Evolutionary conservation across 306 rosid genomes (phyloP).

Genomic region (Comarum palustre): DNA sequence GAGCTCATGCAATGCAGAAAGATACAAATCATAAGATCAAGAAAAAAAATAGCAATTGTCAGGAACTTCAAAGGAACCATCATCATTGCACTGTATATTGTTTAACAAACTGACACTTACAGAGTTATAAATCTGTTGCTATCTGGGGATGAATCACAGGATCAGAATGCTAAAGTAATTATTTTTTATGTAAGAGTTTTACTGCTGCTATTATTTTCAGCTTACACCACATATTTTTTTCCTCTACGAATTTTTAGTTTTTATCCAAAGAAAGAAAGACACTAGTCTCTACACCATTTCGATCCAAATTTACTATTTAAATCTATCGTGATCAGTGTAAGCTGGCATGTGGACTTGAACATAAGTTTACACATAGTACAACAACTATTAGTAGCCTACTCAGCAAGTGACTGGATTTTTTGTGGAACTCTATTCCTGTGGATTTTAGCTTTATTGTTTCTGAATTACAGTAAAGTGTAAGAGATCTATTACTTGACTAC

Average conservation of each 20-base stretch:
- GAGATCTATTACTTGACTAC: background rate
- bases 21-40: background rate
- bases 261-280: background rate
- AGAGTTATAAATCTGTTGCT: background rate
- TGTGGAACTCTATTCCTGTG: background rate
- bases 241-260: background rate
- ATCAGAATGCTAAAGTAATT: background rate
- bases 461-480: background rate
- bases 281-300: background rate
- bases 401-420: background rate
- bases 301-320: background rate
- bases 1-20: slow-evolving; percentile 1
- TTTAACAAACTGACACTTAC: background rate
- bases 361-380: background rate
- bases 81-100: background rate
- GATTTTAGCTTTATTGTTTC: background rate
- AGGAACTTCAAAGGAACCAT: background rate
- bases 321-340: background rate
- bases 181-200: background rate
- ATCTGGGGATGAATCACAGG: background rate
- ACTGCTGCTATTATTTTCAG: background rate
- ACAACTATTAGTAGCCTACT: background rate
- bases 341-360: background rate
- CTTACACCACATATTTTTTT: background rate
- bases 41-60: background rate